Percentiles rank a stretch among this genome's conserved stretches.
Evolutionary conservation across 1,139 yeast species (phyloP).

Genomic region (Taphrina deformans): DNA sequence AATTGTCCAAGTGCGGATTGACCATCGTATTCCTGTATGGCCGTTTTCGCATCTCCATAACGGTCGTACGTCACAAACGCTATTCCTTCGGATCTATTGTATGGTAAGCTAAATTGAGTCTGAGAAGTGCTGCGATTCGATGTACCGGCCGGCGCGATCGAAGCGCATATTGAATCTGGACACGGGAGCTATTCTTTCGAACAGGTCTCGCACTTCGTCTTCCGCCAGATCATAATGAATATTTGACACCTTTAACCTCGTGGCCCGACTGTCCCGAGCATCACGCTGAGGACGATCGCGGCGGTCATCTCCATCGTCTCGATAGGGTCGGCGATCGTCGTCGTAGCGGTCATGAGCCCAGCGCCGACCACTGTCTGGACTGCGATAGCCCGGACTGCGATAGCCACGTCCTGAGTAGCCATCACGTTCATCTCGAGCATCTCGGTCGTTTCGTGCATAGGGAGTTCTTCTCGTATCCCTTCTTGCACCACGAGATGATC

Average conservation of each 20-base stretch:
- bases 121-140: not conserved
- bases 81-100: conserved; percentile 13
- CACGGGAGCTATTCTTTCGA: conserved; percentile 20
- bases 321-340: not conserved
- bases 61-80: conserved; percentile 21
- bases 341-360: conserved; percentile 28
- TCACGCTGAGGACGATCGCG: conserved; percentile 6
- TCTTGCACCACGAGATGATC: conserved; percentile 11
- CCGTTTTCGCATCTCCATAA: conserved; percentile 9
- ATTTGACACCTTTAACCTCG: not conserved
- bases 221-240: conserved; percentile 20
- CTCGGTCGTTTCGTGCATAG: conserved; percentile 10
- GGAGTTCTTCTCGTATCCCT: conserved; percentile 1
- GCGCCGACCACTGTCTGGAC: not conserved
- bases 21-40: conserved; percentile 11
- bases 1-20: conserved; percentile 13
- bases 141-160: conserved; percentile 31
- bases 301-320: not conserved
- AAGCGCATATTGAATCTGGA: conserved; percentile 22
- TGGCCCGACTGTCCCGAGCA: not conserved
- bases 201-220: conserved; percentile 7
- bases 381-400: conserved; percentile 10
- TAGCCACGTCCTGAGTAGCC: not conserved
- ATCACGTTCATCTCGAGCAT: not conserved
- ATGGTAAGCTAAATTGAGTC: not conserved